Percentiles rank a stretch among this genome's conserved stretches.
Evolutionary conservation across 2,329 filamentous ascomycete genomes (phyloP).

Genomic region (Botryotinia calthae): DNA sequence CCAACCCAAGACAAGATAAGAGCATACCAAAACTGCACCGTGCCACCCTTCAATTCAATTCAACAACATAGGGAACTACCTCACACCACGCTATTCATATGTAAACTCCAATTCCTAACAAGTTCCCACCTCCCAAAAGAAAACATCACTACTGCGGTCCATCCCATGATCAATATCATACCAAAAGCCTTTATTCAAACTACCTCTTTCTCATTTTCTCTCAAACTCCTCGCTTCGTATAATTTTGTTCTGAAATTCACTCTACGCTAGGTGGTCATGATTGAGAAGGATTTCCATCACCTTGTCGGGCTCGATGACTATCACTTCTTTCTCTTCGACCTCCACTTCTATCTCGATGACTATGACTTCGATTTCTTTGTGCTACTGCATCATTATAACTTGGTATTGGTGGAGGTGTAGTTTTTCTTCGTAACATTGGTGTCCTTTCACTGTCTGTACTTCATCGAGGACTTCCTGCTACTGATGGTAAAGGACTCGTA

Average conservation of each 20-base stretch:
- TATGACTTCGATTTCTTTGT: constrained; percentile 31
- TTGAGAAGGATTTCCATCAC: constrained; percentile 20
- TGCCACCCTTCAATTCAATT: not conserved
- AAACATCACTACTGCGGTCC: not conserved
- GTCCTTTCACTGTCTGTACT: constrained; percentile 54
- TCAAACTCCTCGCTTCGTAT: constrained; percentile 2
- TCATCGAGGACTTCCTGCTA: constrained; percentile 45
- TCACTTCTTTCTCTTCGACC: constrained; percentile 24
- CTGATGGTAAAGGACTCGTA: constrained; percentile 60
- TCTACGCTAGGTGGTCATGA: constrained; percentile 25
- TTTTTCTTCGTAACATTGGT: constrained; percentile 46
- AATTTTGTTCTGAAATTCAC: not conserved
- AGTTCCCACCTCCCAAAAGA: constrained; percentile 2
- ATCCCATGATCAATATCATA: constrained; percentile 4
- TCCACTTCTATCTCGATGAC: constrained; percentile 26
- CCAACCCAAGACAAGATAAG: constrained; percentile 1
- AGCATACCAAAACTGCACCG: constrained; percentile 5
- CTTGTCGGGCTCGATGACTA: constrained; percentile 27
- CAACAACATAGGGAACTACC: constrained; percentile 13
- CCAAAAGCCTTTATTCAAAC: constrained; percentile 21
- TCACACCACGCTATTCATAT: constrained; percentile 15
- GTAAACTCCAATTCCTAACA: constrained; percentile 5
- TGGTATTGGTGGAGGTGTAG: constrained; percentile 39
- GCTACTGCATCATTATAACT: constrained; percentile 40
- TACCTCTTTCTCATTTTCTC: not conserved